phyloP scores from a whole-genome alignment of 2,329 filamentous ascomycete genomes.

The Xylaria sp. region DNA sequence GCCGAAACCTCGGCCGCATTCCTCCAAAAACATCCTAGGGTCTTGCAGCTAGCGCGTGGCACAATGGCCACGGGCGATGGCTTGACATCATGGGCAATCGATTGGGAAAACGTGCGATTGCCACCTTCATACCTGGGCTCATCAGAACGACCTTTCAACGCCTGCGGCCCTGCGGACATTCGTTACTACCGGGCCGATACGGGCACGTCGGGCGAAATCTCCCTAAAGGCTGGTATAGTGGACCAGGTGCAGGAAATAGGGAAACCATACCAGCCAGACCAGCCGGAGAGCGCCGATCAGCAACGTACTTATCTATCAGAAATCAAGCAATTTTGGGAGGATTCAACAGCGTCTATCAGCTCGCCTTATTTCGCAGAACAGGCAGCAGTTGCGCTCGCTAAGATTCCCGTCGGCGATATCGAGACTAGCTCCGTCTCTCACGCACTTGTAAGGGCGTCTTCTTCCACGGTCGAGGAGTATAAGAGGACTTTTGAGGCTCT shows the following conservation, averaged over 20 bases:
- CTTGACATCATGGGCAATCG: slow-evolving; percentile 38
- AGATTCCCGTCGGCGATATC: slow-evolving; percentile 38
- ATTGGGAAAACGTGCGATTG: slow-evolving; percentile 37
- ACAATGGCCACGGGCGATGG: slow-evolving; percentile 1
- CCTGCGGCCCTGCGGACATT: slow-evolving; percentile 39
- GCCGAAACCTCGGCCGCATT: slow-evolving; percentile 36
- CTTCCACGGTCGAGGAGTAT: slow-evolving; percentile 32
- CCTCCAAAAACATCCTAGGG: slow-evolving; percentile 26
- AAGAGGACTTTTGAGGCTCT: slow-evolving; percentile 28
- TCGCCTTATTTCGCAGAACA: slow-evolving; percentile 41
- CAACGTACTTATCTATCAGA: slow-evolving; percentile 33
- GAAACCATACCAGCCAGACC: slow-evolving; percentile 18
- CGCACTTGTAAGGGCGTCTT: slow-evolving; percentile 21
- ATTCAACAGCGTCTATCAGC: slow-evolving; percentile 33
- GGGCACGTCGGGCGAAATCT: slow-evolving; percentile 15
- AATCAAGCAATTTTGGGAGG: slow-evolving; percentile 38
- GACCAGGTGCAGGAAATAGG: slow-evolving; percentile 34
- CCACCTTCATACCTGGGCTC: slow-evolving; percentile 29
- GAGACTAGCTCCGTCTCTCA: slow-evolving; percentile 17
- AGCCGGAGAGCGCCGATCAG: not conserved
- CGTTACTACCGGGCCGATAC: slow-evolving; percentile 38
- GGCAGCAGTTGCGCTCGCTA: slow-evolving; percentile 37
- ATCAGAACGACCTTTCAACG: slow-evolving; percentile 33
- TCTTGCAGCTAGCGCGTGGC: slow-evolving; percentile 34
- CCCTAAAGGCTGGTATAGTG: slow-evolving; percentile 36